Evolutionary conservation across 192 early-diverging fungal genomes (phyloP), one percentile per base, ranked within the genome.

Genomic region (Glomus cerebriforme): DNA sequence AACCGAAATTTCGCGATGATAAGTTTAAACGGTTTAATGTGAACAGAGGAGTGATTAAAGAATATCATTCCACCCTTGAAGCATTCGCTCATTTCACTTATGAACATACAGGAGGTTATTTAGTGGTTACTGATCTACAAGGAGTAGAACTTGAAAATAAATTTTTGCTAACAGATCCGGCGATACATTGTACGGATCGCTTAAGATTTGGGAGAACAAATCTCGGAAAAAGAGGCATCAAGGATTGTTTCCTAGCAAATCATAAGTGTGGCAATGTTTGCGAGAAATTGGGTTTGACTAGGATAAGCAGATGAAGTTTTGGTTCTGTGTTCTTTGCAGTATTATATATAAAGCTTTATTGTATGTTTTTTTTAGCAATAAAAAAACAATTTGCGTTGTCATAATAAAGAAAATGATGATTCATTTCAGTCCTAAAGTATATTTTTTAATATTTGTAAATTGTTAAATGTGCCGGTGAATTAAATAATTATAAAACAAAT

Each of bases 51-150:
- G 59, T 75, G 2, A 75, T 62, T 43, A 35, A 13, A n/a, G 59
- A 75, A 43, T 63, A 15, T 12, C 59, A 59, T 62, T 22, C 74
- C 35, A 62, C 59, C 6, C 74, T 75, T 63, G 74, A 75, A 7
- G 74, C 74, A 26, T 75, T 75, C 22, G 58, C 74, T 0, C 74
- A 75, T 45, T 75, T 75, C 24, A 75, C 74, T 12, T 75, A 75
- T 29, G 60, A 75, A 29, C 17, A 8, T 35, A 75, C 74, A 3
- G 35, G 37, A 17, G 60, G 60, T 22, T 75, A 75, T 75, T 75
- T 75, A 27, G 17, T 63, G 24, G 74, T 75, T 63, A 64, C 8
- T 75, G 74, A 75, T 10, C 35, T 75, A 39, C 74, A 75, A 75
- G 74, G 74, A 62, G 24, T 43, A 10, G 74, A 75, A 45, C 32